Conservation (phyloP, 257 asterid species). For the Gentiana dahurica region DNA sequence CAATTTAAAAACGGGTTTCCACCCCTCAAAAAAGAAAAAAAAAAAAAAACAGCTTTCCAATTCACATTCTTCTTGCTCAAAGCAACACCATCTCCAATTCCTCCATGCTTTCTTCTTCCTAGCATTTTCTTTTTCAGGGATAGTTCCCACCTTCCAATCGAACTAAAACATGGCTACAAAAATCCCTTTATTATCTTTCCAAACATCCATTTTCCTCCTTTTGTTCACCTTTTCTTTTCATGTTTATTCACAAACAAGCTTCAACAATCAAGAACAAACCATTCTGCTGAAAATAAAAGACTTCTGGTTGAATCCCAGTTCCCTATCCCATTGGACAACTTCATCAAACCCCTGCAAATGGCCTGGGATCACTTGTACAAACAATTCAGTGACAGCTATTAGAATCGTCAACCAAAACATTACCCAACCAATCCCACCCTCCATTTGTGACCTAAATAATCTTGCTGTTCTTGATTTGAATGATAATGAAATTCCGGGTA, state of each 20-base stretch:
- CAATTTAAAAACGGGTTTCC: too few relatives aligned
- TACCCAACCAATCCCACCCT: conserved; percentile 14
- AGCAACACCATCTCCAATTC: too few relatives aligned
- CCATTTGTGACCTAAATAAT: conserved; percentile 19
- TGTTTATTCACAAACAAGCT: conserved; percentile 33
- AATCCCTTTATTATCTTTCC: conserved; percentile 7
- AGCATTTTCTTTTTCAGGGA: not conserved
- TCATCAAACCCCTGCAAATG: conserved; percentile 59
- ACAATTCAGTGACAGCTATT: conserved; percentile 31
- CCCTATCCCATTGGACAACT: conserved; percentile 47
- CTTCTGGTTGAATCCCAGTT: conserved; percentile 44
- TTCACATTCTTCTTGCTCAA: too few relatives aligned
- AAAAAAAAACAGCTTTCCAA: too few relatives aligned
- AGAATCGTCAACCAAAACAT: not conserved
- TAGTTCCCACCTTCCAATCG: too few relatives aligned
- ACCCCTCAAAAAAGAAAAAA: too few relatives aligned
- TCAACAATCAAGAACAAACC: conserved; percentile 28
- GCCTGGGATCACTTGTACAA: conserved; percentile 58
- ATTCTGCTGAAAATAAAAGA: conserved; percentile 47
- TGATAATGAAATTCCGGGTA: conserved; percentile 10
- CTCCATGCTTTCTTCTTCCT: not conserved
- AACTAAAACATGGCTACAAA: conserved; percentile 23
- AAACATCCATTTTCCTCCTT: conserved; percentile 18
- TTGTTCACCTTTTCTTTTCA: conserved; percentile 26
- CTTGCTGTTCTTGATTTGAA: conserved; percentile 16